Evolutionary conservation across 352 stramenopile species (phyloP).

Genomic region (Aphanomyces stellatus): DNA sequence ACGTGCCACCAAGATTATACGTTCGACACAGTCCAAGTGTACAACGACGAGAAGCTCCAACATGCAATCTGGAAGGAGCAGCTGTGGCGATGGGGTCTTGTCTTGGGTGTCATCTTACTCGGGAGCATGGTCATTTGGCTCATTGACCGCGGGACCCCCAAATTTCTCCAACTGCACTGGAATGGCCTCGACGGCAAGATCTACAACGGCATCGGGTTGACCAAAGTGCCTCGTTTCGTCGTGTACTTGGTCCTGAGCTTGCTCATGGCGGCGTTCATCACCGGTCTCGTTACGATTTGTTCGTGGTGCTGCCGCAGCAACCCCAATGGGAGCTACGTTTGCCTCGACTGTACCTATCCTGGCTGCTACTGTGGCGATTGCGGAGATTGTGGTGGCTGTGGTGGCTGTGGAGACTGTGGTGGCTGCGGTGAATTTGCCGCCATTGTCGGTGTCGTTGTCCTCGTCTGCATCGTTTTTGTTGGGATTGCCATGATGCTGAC

Average conservation of each 20-base stretch:
- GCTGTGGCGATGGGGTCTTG: neutral
- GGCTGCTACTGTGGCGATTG: too few species aligned
- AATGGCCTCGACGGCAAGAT: constrained; percentile 14
- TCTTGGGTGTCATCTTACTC: constrained; percentile 4
- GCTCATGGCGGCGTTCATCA: constrained; percentile 9
- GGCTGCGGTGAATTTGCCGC: neutral
- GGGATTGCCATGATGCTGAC: neutral
- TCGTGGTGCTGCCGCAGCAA: neutral
- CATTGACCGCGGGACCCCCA: constrained; percentile 7
- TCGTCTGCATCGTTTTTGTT: constrained; percentile 6
- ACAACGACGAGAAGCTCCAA: neutral
- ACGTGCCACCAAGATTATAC: neutral
- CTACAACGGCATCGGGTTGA: constrained; percentile 3
- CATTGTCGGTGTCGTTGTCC: neutral
- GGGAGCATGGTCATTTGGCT: constrained; percentile 6
- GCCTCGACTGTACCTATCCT: neutral
- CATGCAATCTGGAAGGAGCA: neutral
- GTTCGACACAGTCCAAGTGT: neutral
- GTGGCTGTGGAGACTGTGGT: too few species aligned
- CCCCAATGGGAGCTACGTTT: neutral
- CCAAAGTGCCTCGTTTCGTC: neutral
- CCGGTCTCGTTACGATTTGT: neutral
- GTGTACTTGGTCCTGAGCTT: constrained; percentile 12
- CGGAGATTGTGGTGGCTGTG: too few species aligned
- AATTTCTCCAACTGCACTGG: constrained; percentile 12